Conservation (phyloP, 371 early-diverging fungal genomes). For the Thermomucor indicae-seudaticae region DNA sequence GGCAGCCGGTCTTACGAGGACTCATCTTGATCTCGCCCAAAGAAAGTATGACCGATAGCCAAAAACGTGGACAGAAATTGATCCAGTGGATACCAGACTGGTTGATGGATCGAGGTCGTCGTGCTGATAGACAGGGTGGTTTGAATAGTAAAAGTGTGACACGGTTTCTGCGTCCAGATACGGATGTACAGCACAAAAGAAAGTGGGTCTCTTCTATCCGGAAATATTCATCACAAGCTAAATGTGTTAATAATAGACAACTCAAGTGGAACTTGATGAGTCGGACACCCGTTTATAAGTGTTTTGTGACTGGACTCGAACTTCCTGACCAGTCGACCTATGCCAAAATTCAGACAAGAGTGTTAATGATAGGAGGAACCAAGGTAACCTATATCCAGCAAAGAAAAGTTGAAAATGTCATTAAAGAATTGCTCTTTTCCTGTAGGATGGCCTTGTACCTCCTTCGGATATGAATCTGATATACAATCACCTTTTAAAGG, state of each 20-base stretch:
- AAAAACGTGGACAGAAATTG: conserved; percentile 25
- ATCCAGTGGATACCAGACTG: conserved; percentile 50
- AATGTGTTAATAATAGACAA: conserved; percentile 31
- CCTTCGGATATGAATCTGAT: conserved; percentile 40
- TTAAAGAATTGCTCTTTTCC: not conserved
- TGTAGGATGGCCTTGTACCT: conserved; percentile 42
- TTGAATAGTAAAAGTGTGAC: conserved; percentile 54
- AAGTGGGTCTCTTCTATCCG: too few relatives aligned
- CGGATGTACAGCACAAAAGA: conserved; percentile 33
- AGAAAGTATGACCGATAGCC: conserved; percentile 39
- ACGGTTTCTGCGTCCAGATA: conserved; percentile 45
- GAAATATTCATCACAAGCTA: too few relatives aligned
- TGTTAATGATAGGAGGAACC: conserved; percentile 56
- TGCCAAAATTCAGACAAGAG: conserved; percentile 34
- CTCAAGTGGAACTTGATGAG: conserved; percentile 60
- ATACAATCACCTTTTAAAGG: too few relatives aligned
- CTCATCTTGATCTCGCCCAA: conserved; percentile 63
- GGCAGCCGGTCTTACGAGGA: conserved; percentile 36
- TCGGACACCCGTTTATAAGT: conserved; percentile 48
- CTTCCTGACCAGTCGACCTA: conserved; percentile 41
- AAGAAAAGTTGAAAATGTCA: not conserved
- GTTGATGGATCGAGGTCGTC: conserved; percentile 48
- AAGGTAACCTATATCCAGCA: conserved; percentile 27
- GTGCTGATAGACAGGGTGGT: conserved; percentile 62
- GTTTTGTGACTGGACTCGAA: conserved; percentile 40